A percentile compares a stretch with the other conserved stretches of the same genome.
These are phyloP conservation scores for Xylaria sp. DNA, from an alignment of 2,329 filamentous ascomycete genomes.

Conservation along the genomic window DNA sequence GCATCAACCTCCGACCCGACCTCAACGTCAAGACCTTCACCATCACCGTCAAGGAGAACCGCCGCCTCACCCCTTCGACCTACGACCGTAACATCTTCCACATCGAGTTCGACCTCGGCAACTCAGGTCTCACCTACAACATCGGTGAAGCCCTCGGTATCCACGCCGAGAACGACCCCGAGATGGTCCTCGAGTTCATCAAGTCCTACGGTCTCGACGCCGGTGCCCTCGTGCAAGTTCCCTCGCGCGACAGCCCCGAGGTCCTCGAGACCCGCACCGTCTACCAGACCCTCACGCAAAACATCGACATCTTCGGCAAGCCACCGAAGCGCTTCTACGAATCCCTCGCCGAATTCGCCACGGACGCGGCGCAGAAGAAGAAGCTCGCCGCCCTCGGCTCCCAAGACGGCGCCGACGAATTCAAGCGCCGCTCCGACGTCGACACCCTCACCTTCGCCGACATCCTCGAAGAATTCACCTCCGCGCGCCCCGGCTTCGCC, in stretches of 20 bases:
- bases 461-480: conserved; percentile 80
- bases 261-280: conserved; percentile 84
- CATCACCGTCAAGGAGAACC: conserved; percentile 90
- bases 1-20: conserved; percentile 73
- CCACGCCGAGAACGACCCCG: conserved; percentile 85
- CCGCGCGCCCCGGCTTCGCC: conserved; percentile 81
- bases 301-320: conserved; percentile 93
- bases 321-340: conserved; percentile 99
- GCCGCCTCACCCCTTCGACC: conserved; percentile 75
- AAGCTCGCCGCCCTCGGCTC: conserved; percentile 71
- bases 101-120: conserved; percentile 94
- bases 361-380: conserved; percentile 75
- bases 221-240: conserved; percentile 83
- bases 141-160: conserved; percentile 97
- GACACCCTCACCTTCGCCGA: conserved; percentile 91
- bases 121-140: conserved; percentile 88
- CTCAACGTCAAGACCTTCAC: conserved; percentile 78
- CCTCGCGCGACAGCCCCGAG: conserved; percentile 69
- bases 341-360: conserved; percentile 76
- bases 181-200: conserved; percentile 79
- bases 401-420: conserved; percentile 76
- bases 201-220: conserved; percentile 79
- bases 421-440: conserved; percentile 86
- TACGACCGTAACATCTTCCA: conserved; percentile 99
- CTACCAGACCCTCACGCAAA: conserved; percentile 85